A percentile compares a stretch with the other conserved stretches of the same genome.
phyloP scores from a whole-genome alignment of 352 stramenopile genomes.

The Globisporangium carolinianum region DNA sequence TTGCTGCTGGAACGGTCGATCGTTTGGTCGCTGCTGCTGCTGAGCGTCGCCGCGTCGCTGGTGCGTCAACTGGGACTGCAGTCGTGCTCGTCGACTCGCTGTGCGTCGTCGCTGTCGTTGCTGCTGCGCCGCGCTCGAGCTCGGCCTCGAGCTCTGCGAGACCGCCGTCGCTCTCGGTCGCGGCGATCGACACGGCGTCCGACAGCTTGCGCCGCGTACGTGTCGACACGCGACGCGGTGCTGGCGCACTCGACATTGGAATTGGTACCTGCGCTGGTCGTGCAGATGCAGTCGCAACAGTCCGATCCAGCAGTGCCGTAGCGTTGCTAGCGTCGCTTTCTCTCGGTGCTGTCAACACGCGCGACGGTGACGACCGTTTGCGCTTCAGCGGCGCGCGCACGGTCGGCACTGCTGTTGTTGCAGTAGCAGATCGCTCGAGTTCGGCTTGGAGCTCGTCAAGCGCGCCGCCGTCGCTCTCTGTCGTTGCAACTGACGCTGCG shows the following conservation, averaged over 20 bases:
- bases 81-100: too few species aligned
- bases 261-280: too few species aligned
- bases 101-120: neutral
- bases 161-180: conserved; percentile 21
- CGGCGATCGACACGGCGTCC: conserved; percentile 13
- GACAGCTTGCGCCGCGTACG: neutral
- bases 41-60: too few species aligned
- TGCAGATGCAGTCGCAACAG: too few species aligned
- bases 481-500: conserved; percentile 2
- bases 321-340: neutral
- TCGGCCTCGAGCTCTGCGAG: conserved; percentile 28
- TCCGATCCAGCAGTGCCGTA: neutral
- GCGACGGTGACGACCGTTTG: too few species aligned
- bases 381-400: neutral
- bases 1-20: neutral
- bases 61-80: too few species aligned
- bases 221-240: neutral
- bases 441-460: conserved; percentile 7
- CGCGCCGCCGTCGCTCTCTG: conserved; percentile 2
- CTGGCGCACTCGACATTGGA: neutral
- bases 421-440: neutral
- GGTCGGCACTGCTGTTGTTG: conserved; percentile 8
- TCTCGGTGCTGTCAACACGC: too few species aligned
- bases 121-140: neutral
- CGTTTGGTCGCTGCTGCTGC: neutral